These are phyloP conservation scores for Suillus spraguei DNA, from an alignment of 768 basidiomycete genomes.

Conservation along the genomic window DNA sequence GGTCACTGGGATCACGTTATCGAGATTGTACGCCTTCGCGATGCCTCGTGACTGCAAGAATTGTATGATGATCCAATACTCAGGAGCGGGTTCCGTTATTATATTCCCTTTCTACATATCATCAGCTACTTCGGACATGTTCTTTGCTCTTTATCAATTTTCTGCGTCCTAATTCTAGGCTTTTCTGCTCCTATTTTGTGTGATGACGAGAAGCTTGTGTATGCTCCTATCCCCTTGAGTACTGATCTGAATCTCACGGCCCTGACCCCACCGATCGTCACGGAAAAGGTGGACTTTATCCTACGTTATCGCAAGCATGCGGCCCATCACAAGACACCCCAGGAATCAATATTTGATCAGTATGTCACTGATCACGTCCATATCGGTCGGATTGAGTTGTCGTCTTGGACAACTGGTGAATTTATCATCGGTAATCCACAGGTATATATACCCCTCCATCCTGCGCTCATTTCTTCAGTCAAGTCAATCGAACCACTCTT, in stretches of 20 bases:
- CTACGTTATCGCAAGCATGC: conserved; percentile 5
- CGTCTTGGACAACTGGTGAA: too few relatives aligned
- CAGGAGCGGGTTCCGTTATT: conserved; percentile 36
- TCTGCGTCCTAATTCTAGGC: conserved; percentile 10
- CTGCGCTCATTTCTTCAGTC: background rate
- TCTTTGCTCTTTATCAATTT: conserved; percentile 20
- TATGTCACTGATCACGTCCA: conserved; percentile 4
- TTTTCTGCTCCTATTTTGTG: background rate
- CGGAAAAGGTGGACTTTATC: background rate
- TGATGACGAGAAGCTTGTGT: background rate
- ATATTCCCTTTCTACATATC: conserved; percentile 29
- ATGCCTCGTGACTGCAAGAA: conserved; percentile 30
- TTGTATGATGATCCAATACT: conserved; percentile 25
- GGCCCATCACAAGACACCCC: background rate
- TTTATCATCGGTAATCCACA: background rate
- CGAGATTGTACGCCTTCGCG: conserved; percentile 19
- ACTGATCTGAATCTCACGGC: conserved; percentile 3
- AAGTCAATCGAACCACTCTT: background rate
- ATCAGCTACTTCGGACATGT: conserved; percentile 14
- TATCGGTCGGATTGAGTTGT: background rate
- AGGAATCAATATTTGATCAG: background rate
- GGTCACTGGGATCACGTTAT: conserved; percentile 15
- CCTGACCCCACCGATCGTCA: conserved; percentile 7
- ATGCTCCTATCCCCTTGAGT: background rate
- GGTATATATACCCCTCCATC: conserved; percentile 4